Evolutionary conservation across 1,284 basidiomycete species (phyloP).

Genomic region (Ganoderma lingzhi): DNA sequence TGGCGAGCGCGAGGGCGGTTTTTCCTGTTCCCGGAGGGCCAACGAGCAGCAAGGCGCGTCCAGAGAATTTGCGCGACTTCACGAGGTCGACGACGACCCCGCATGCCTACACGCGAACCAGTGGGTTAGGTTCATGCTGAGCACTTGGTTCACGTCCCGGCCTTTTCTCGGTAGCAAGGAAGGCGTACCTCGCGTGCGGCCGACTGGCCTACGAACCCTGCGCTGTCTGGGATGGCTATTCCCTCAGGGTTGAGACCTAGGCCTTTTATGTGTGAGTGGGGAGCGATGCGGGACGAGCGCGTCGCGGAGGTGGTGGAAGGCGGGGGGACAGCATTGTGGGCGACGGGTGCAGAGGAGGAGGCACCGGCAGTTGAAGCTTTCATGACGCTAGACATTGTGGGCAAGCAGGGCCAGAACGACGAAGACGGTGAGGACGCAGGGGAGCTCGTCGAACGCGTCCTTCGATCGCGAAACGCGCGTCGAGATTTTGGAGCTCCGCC

Average conservation of each 20-base stretch:
- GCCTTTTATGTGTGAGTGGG: constrained; percentile 96
- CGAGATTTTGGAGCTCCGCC: constrained; percentile 3
- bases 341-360: constrained; percentile 56
- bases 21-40: constrained; percentile 95
- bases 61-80: constrained; percentile 92
- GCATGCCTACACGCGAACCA: constrained; percentile 69
- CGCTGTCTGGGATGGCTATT: constrained; percentile 73
- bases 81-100: constrained; percentile 93
- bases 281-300: constrained; percentile 88
- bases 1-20: constrained; percentile 93
- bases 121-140: constrained; percentile 10
- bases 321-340: constrained; percentile 77
- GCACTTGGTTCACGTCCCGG: constrained; percentile 4
- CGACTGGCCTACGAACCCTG: constrained; percentile 93
- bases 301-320: constrained; percentile 65
- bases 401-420: constrained; percentile 4
- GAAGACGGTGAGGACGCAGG: constrained; percentile 1
- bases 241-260: constrained; percentile 92
- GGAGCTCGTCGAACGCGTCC: constrained; percentile 7
- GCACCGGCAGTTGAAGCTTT: constrained; percentile 41
- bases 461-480: constrained; percentile 23
- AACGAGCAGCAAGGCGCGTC: constrained; percentile 86
- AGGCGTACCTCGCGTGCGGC: constrained; percentile 86
- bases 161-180: background rate
- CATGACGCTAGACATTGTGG: constrained; percentile 34